Conservation (phyloP, 148 eudicot genomes). For the Rhododendron henanense region DNA sequence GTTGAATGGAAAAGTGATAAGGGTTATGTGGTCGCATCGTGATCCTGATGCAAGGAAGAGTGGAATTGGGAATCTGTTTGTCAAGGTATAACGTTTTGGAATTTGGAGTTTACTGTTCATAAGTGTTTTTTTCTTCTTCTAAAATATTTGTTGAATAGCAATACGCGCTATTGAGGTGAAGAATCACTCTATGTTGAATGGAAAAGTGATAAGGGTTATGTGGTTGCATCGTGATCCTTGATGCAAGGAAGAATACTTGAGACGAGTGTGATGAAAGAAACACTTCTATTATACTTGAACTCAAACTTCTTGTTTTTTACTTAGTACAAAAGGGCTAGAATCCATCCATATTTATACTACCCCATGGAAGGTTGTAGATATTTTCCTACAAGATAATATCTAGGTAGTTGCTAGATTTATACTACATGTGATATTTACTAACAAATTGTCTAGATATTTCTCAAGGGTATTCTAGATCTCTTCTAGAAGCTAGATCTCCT, state of each 20-base stretch:
- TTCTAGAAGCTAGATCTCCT: too few species aligned
- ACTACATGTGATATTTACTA: too few species aligned
- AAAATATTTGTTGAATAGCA: slow-evolving; percentile 29
- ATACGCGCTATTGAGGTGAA: slow-evolving; percentile 53
- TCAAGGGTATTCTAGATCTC: too few species aligned
- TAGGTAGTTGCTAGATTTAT: not conserved
- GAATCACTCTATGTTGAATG: slow-evolving; percentile 48
- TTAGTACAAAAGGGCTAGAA: not conserved
- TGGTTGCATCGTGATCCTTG: slow-evolving; percentile 75
- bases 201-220: slow-evolving; percentile 55
- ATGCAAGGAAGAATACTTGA: slow-evolving; percentile 13
- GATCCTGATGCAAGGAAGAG: slow-evolving; percentile 66
- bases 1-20: slow-evolving; percentile 46
- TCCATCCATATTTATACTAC: not conserved
- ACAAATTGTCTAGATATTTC: too few species aligned
- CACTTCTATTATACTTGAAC: not conserved
- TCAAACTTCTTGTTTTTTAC: not conserved
- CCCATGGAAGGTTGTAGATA: not conserved
- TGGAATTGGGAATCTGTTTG: slow-evolving; percentile 69
- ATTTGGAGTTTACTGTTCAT: not conserved
- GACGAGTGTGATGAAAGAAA: not conserved
- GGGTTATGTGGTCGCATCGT: slow-evolving; percentile 74
- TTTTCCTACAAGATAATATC: too few species aligned
- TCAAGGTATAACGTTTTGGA: slow-evolving; percentile 47
- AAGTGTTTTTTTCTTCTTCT: not conserved